Base-by-base conservation (phyloP, 495 filamentous ascomycete species). In the Talaromyces thailandensis region DNA sequence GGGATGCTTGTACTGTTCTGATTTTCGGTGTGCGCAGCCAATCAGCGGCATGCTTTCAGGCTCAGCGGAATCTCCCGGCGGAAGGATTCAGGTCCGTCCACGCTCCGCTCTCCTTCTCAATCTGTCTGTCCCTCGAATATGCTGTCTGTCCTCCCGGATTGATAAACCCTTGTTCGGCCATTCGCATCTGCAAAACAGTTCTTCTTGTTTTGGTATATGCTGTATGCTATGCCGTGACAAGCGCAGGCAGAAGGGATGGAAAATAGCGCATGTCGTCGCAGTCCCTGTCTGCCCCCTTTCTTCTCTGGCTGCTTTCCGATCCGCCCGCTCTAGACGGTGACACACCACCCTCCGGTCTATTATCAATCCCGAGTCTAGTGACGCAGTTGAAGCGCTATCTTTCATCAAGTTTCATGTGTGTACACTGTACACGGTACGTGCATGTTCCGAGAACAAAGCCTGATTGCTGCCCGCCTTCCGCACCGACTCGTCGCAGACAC, bases 381-480 rank as follows among this genome's bases (percentile, higher is more conserved):
- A 43, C n/a, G 37, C 37, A 43, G 37, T 37, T 14, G 35, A 14
- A 2, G 2, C 7, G 35, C 35, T 37, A 9, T 37, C 35, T 37
- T 37, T 37, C 35, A 37, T 14, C 35, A 37, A n/a, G n/a, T n/a
- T n/a, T n/a, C n/a, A n/a, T n/a, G n/a, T n/a, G n/a, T n/a, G n/a
- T n/a, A n/a, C n/a, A 18, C 11, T 14, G 11, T 14, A 37, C 3
- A 9, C 4, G 4, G 8, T 37, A 8, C n/a, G 37, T 43, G 14
- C 26, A 31, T 51, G 52, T 60, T 62, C 64, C 62, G 57, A 70
- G 64, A 52, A 40, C 48, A 18, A 21, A 25, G 48, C 48, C 48
- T 51, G 48, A 51, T 51, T 51, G 48, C n/a, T 51, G 48, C 48
- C 48, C 48, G 48, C 48, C 31, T 25, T 40, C 35, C 35, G 35